phyloP scores from a whole-genome alignment of 2,329 filamentous ascomycete species.

The Fusarium mangiferae region DNA sequence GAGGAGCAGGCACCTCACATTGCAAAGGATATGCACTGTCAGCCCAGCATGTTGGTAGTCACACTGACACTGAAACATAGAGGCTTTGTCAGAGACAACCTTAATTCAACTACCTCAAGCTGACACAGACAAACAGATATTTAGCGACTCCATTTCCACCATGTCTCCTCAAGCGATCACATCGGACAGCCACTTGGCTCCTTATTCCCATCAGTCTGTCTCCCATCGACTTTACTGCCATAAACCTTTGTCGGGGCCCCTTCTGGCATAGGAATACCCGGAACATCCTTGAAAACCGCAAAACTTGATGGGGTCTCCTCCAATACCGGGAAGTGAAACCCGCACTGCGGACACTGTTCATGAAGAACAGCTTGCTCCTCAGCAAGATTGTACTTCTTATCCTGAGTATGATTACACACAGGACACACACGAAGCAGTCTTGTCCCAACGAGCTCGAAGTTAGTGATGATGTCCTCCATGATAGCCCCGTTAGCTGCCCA shows the following conservation, averaged over 20 bases:
- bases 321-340: constrained; percentile 31
- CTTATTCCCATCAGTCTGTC: background rate
- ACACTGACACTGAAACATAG: background rate
- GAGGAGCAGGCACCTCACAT: background rate
- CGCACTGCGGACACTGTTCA: constrained; percentile 25
- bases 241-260: background rate
- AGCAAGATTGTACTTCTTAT: constrained; percentile 33
- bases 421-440: constrained; percentile 23
- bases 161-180: background rate
- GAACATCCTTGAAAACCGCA: constrained; percentile 20
- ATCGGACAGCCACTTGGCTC: background rate
- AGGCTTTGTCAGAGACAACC: constrained; percentile 10
- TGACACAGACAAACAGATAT: background rate
- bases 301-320: constrained; percentile 30
- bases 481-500: constrained; percentile 30
- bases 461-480: constrained; percentile 36
- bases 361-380: constrained; percentile 29
- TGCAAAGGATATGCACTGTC: background rate
- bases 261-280: background rate
- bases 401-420: constrained; percentile 24
- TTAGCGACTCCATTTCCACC: background rate
- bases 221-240: background rate
- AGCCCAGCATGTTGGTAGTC: background rate
- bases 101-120: constrained; percentile 16
- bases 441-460: constrained; percentile 31